A percentile compares a stretch with the other conserved stretches of the same genome.
These are phyloP conservation scores for Cladophialophora exuberans DNA, from an alignment of 2,329 filamentous ascomycete species.

Conservation along the genomic window DNA sequence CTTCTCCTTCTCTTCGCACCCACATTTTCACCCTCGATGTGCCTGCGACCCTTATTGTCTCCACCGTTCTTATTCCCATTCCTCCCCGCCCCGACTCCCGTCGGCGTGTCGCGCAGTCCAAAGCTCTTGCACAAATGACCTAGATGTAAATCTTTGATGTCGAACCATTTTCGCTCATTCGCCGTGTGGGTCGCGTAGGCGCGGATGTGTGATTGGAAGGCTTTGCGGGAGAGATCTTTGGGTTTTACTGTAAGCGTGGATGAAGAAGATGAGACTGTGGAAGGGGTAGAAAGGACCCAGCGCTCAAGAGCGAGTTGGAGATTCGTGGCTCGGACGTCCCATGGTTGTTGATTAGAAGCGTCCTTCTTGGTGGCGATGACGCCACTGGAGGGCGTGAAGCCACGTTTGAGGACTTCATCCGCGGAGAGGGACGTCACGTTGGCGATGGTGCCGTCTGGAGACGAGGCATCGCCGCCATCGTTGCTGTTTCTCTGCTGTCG, in stretches of 20 bases:
- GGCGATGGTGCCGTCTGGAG: too few species aligned
- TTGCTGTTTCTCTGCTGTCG: conserved; percentile 56
- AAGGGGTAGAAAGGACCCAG: conserved; percentile 66
- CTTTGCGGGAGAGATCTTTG: conserved; percentile 81
- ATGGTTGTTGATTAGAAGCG: conserved; percentile 51
- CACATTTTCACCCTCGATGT: conserved; percentile 29
- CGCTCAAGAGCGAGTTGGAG: conserved; percentile 69
- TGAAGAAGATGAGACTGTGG: too few species aligned
- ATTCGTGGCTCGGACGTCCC: conserved; percentile 69
- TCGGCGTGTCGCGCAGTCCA: conserved; percentile 83
- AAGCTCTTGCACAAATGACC: conserved; percentile 95
- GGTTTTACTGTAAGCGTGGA: too few species aligned
- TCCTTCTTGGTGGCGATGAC: conserved; percentile 29
- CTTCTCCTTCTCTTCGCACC: conserved; percentile 32
- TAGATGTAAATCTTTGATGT: conserved; percentile 87
- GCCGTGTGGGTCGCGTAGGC: conserved; percentile 94
- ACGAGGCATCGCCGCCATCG: too few species aligned
- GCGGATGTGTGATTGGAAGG: conserved; percentile 87
- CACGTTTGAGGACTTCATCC: conserved; percentile 69
- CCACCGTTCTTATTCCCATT: conserved; percentile 42
- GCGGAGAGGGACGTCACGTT: conserved; percentile 60
- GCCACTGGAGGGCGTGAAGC: conserved; percentile 56
- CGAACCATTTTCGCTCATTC: conserved; percentile 82
- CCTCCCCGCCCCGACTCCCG: conserved; percentile 60
- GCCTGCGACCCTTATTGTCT: conserved; percentile 35